Base-by-base conservation (phyloP, 148 eudicot genomes). In the Rhododendron molle region DNA sequence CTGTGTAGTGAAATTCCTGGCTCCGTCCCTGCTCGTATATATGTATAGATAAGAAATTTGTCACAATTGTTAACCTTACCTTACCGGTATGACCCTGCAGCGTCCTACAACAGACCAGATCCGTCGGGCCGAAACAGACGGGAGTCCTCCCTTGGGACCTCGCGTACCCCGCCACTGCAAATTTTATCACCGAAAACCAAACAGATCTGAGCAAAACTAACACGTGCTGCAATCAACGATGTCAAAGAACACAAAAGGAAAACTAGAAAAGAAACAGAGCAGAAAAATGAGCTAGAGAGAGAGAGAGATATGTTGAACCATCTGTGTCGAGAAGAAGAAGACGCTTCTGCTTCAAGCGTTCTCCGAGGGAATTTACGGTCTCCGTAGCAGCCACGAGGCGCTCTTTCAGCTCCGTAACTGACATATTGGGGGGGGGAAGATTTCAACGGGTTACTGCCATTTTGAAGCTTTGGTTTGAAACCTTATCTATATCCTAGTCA, bases 11-110 rank as follows among this genome's bases (percentile, higher is more conserved):
- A n/a, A n/a, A n/a, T n/a, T n/a, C n/a, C n/a, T n/a, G n/a, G n/a
- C n/a, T n/a, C n/a, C n/a, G n/a, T n/a, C n/a, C n/a, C n/a, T n/a
- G n/a, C n/a, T n/a, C n/a, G n/a, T n/a, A n/a, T n/a, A n/a, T n/a
- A n/a, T n/a, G n/a, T n/a, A n/a, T n/a, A n/a, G n/a, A n/a, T n/a
- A n/a, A n/a, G n/a, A n/a, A 56, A 76, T 3, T 28, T 77, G 40
- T 4, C 52, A 80, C 38, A 6, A n/a, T 12, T 40, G 36, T n/a
- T 20, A 79, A n/a, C 11, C 46, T 16, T 82, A 96, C 99, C 98
- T 97, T 97, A 26, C 99, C 99, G 0, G 95, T 91, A 83, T 97
- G 99, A 49, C 99, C 99, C 86, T 95, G 99, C 91, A 97, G 89
- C 20, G 92, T 95, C 88, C 99, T 88, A 85, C 99, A 97, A 78